Conservation (phyloP, 2,329 filamentous ascomycete species). For the Nothophoma quercina region DNA sequence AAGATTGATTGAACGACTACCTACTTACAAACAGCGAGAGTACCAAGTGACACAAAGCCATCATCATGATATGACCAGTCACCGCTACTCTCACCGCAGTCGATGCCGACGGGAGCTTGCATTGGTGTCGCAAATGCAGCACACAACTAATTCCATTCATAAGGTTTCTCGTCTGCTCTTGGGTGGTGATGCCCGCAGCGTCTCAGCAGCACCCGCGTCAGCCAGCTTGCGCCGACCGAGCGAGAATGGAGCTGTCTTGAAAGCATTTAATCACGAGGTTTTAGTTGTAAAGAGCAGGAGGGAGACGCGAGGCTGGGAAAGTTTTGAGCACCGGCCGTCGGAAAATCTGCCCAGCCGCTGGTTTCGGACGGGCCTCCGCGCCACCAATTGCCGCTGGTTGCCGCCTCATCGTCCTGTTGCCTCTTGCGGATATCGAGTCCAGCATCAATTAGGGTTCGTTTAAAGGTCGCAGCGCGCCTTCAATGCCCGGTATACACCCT, state of each 20-base stretch:
- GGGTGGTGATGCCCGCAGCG: slow-evolving; percentile 59
- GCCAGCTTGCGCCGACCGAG: slow-evolving; percentile 56
- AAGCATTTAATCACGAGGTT: slow-evolving; percentile 80
- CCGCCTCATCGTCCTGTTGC: slow-evolving; percentile 30
- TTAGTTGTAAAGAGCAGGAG: slow-evolving; percentile 73
- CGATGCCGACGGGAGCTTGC: not conserved
- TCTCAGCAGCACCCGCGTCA: slow-evolving; percentile 59
- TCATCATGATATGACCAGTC: slow-evolving; percentile 5
- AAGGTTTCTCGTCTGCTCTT: slow-evolving; percentile 53
- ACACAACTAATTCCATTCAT: slow-evolving; percentile 56
- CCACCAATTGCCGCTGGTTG: slow-evolving; percentile 13
- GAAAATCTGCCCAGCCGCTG: slow-evolving; percentile 20
- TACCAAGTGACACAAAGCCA: slow-evolving; percentile 2
- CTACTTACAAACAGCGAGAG: slow-evolving; percentile 13
- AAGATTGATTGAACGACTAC: slow-evolving; percentile 22
- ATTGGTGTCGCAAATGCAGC: slow-evolving; percentile 9
- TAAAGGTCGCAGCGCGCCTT: slow-evolving; percentile 29
- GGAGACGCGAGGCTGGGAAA: slow-evolving; percentile 22
- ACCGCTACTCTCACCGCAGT: not conserved
- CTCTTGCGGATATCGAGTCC: slow-evolving; percentile 34
- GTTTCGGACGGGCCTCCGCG: slow-evolving; percentile 3
- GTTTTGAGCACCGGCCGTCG: slow-evolving; percentile 28
- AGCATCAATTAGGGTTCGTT: slow-evolving; percentile 25
- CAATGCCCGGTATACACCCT: slow-evolving; percentile 14
- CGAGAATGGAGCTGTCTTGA: slow-evolving; percentile 63